Evolutionary conservation across 148 eudicot species (phyloP), one percentile per base, ranked within the genome.

Genomic region (Amaranthus palmeri): DNA sequence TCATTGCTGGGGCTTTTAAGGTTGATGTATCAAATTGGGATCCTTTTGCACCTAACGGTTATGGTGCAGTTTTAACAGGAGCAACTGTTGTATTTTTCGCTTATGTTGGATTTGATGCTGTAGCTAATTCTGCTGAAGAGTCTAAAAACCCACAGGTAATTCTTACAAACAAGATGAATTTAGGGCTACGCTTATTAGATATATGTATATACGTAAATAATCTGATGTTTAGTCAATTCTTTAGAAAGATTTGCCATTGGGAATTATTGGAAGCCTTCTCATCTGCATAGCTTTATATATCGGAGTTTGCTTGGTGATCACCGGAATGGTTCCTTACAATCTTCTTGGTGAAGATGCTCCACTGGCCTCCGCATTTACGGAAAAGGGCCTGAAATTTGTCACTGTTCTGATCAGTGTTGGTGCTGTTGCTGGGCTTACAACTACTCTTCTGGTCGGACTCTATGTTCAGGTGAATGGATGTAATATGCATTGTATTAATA

Each of bases 91-190:
- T 88, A 57, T 95, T 95, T 80, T 95, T 95, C 71, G 96, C 99
- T 63, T 95, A 89, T 79, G 97, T 92, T 76, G 99, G 99, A 70
- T 95, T 95, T 77, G 99, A 95, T 81, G 99, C 99, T 51, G 99
- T 95, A 72, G 99, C 99, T 42, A 95, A 91, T 85, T 95, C 99
- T 70, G 99, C 99, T 45, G 99, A 91, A 87, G 99, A 95, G 85
- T 83, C 96, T 61, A 95, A 84, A 78, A 89, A 77, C 54, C 99
- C 99, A 44, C 97, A 95, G 90, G 99, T 88, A 79, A 72, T 66
- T 46, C 56, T 25, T 25, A 25, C 36, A 47, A 41, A 45, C 11
- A 7, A 65, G 69, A 46, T 44, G 49, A 11, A 14, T 51, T 52
- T 45, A 17, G 42, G 10, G 48, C 42, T 48, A 14, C 6, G 40